A percentile compares a stretch with the other conserved stretches of the same genome.
phyloP scores from a whole-genome alignment of 1,139 yeast genomes.

The Sugiyamaella castrensis region DNA sequence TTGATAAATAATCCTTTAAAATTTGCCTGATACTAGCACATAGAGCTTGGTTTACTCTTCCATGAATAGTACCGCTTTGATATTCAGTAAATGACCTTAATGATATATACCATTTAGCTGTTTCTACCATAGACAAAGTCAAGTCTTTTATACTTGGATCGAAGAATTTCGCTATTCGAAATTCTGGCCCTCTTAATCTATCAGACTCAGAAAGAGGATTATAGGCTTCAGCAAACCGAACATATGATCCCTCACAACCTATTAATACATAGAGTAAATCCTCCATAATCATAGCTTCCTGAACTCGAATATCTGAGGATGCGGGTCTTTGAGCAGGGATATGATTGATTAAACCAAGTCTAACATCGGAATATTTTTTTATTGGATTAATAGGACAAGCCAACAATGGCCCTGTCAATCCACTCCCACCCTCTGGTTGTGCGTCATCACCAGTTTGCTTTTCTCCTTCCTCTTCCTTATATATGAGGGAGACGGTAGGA shows the following conservation, averaged over 20 bases:
- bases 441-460: neutral
- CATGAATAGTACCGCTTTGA: slow-evolving; percentile 56
- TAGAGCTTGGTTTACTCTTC: slow-evolving; percentile 71
- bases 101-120: slow-evolving; percentile 62
- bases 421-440: neutral
- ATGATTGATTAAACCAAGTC: slow-evolving; percentile 3
- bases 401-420: neutral
- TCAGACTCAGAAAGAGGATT: slow-evolving; percentile 43
- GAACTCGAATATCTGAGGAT: slow-evolving; percentile 41
- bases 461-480: neutral
- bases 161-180: slow-evolving; percentile 63
- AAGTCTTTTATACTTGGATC: slow-evolving; percentile 74
- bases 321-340: slow-evolving; percentile 17
- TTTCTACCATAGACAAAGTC: slow-evolving; percentile 57
- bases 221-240: slow-evolving; percentile 63
- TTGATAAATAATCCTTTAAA: slow-evolving; percentile 47
- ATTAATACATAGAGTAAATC: slow-evolving; percentile 67
- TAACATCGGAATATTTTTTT: slow-evolving; percentile 25
- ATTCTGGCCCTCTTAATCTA: slow-evolving; percentile 68
- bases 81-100: slow-evolving; percentile 54
- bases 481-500: slow-evolving; percentile 7
- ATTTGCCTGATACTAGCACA: slow-evolving; percentile 57
- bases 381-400: slow-evolving; percentile 21
- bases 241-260: slow-evolving; percentile 79
- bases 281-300: slow-evolving; percentile 67